A percentile compares a stretch with the other conserved stretches of the same genome.
phyloP scores from a whole-genome alignment of 306 rosid genomes.

The Begonia loranthoides region DNA sequence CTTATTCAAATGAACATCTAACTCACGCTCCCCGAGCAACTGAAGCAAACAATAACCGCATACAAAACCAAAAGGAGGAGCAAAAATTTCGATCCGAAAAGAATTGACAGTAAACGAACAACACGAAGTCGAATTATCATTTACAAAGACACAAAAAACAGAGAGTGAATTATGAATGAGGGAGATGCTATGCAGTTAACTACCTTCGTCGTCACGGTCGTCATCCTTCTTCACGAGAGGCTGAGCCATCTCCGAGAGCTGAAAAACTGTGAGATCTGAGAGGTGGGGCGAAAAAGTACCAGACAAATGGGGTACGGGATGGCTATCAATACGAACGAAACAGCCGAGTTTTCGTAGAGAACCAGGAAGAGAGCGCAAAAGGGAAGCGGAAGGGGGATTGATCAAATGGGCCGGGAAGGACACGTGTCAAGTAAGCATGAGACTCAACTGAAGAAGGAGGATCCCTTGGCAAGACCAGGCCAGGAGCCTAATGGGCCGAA shows the following conservation, averaged over 20 bases:
- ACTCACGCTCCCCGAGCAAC: no score
- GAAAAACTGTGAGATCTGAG: conserved; percentile 7
- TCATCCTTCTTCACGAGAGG: conserved; percentile 14
- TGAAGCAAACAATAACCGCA: conserved; percentile 2
- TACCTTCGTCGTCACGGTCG: conserved; percentile 63
- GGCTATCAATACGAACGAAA: no score
- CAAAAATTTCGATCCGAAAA: no score
- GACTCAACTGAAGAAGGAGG: no score
- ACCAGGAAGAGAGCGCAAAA: background rate
- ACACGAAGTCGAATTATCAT: conserved; percentile 14
- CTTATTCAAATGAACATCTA: no score
- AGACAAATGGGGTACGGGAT: background rate
- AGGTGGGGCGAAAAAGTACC: background rate
- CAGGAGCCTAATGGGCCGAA: no score
- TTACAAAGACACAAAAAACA: background rate
- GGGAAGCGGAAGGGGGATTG: no score
- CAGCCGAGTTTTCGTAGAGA: background rate
- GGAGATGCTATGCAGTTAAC: background rate
- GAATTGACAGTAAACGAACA: conserved; percentile 1
- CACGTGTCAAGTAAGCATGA: no score
- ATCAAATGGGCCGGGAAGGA: no score
- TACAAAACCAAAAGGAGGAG: background rate
- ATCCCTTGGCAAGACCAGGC: no score
- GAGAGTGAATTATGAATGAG: background rate
- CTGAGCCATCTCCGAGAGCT: conserved; percentile 7